Base-by-base conservation (phyloP, 306 rosid species). In the Spatholobus suberectus region DNA sequence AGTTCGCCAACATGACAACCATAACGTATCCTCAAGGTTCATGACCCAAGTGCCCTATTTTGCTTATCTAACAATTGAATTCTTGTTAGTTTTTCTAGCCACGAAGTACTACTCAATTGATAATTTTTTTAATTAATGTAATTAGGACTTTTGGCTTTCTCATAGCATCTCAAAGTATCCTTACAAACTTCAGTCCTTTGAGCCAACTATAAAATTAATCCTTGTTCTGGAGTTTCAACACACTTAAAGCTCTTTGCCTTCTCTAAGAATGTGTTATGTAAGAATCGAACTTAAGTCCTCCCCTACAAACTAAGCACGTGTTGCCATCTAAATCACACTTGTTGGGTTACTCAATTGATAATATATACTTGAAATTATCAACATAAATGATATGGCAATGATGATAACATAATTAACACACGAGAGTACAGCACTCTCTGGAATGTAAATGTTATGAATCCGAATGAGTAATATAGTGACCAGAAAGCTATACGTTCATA, bases 401-500 rank as follows among this genome's bases (percentile, higher is more conserved):
- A n/a, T 67, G 32, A 37, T 38, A 38, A 65, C 17, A 63, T 63
- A 2, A 15, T 63, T 35, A 8, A n/a, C 46, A 34, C 15, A 7
- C n/a, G n/a, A 35, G 20, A 26, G 69, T 4, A 27, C 69, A 13
- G 5, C 55, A 14, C 20, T 14, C 29, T 35, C 6, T 17, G 11
- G 5, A 63, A 34, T 65, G 70, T 32, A 7, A n/a, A 67, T 18
- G 17, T 67, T 12, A 67, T 20, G 51, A 37, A n/a, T 37, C 29
- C n/a, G 0, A 18, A 18, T 8, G 27, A 9, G n/a, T n/a, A 67
- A 67, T 37, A 11, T 15, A 29, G 5, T 11, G 41, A 27, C 10
- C 75, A 65, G 55, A 54, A 63, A 27, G 4, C 10, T 66, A 59
- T 49, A 69, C 9, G 66, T 38, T 82, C 82, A 91, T 74, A 91